Base-by-base conservation (phyloP, 164 flowering plant genomes). In the Brasenia schreberi region DNA sequence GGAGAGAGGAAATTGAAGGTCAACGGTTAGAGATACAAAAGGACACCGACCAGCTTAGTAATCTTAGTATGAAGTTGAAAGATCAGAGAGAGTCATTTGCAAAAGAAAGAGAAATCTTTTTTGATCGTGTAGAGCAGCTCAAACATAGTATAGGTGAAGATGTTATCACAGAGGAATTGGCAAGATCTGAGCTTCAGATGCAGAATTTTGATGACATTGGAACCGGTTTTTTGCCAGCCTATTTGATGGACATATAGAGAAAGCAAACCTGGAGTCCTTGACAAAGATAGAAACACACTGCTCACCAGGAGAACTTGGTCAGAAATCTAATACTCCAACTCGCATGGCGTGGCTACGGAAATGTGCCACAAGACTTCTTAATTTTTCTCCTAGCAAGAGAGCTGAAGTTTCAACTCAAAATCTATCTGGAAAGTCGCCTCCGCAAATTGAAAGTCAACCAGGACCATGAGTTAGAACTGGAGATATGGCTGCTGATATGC, bases 1-100 rank as follows among this genome's bases (percentile, higher is more conserved):
- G 43, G 74, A 77, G 72, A 84, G 79, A 77, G 73, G 80, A 68
- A 81, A 80, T 72, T 43, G 83, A 83, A 70, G 74, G 64, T 18
- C 81, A 84, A 23, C 90, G 80, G 45, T 75, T 79, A 59, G 96
- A 82, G 66, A 83, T 95, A 78, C 75, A 71, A 7, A 81, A 75
- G 43, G 99, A 92, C 70, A 81, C 87, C 69, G 76, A 81, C 52
- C 81, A 81, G 61, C 95, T 95, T 71, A 77, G 64, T 72, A 67
- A n/a, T 16, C 89, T 89, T 45, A 90, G 81, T 68, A 75, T 72
- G 72, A 88, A 80, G 74, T 73, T 90, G 19, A 87, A 84, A 77
- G 70, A 73, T 16, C 87, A 85, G 65, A 63, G 94, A 19, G 83
- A 88, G 70, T 75, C 75, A 27, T 77, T 87, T 61, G 65, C 79